Evolutionary conservation across 2,329 filamentous ascomycete species (phyloP).

Genomic region (Delphinella strobiligena): DNA sequence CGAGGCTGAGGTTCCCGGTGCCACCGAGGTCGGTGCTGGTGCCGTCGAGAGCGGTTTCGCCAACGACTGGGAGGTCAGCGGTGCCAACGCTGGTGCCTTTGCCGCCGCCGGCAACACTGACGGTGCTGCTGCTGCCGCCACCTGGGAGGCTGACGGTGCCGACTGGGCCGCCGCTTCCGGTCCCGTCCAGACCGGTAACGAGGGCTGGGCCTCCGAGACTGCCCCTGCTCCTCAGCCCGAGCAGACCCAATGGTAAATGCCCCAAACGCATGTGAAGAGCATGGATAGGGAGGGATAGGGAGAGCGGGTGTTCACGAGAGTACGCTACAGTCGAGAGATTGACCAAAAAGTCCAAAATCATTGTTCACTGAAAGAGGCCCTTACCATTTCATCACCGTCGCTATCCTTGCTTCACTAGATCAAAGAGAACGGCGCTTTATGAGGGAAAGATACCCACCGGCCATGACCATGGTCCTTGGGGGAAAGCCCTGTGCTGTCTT

Average conservation of each 20-base stretch:
- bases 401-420: constrained; percentile 13
- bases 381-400: constrained; percentile 10
- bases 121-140: constrained; percentile 48
- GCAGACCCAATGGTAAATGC: constrained; percentile 33
- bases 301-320: constrained; percentile 4
- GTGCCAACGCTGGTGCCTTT: constrained; percentile 53
- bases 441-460: constrained; percentile 96
- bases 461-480: constrained; percentile 43
- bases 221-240: constrained; percentile 24
- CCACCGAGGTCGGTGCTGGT: constrained; percentile 70
- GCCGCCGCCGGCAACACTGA: constrained; percentile 45
- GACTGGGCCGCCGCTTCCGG: constrained; percentile 56
- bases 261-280: constrained; percentile 1
- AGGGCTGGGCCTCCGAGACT: constrained; percentile 38
- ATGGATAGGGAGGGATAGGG: background rate
- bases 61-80: constrained; percentile 76
- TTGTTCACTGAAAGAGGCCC: constrained; percentile 3
- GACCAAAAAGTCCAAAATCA: constrained; percentile 5
- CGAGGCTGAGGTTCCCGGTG: constrained; percentile 73
- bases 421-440: constrained; percentile 67
- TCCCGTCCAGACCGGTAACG: constrained; percentile 33
- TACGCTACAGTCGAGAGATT: constrained; percentile 1
- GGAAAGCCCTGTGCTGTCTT: constrained; percentile 96
- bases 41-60: constrained; percentile 71
- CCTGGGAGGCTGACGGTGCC: constrained; percentile 51